Percentiles rank a stretch among this genome's conserved stretches.
phyloP scores from a whole-genome alignment of 2,329 filamentous ascomycete species.

The Botrytis squamosa region DNA sequence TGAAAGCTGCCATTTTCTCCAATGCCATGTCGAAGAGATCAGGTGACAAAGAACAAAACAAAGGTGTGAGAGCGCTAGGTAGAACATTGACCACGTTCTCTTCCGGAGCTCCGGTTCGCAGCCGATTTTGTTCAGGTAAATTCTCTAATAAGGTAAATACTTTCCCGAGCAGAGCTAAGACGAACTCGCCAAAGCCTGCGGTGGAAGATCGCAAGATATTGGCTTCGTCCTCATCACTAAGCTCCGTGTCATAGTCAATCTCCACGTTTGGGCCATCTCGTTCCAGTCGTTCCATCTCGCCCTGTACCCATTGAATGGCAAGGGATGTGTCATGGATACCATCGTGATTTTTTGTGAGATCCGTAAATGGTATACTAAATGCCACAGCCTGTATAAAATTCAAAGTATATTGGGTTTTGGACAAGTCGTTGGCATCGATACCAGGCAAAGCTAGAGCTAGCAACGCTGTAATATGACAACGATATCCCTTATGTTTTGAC shows the following conservation, averaged over 20 bases:
- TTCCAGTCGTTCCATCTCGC: constrained; percentile 92
- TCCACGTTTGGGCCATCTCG: constrained; percentile 79
- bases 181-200: constrained; percentile 88
- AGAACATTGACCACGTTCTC: constrained; percentile 96
- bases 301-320: constrained; percentile 90
- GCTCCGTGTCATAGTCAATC: constrained; percentile 78
- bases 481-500: constrained; percentile 89
- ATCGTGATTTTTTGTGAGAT: constrained; percentile 68
- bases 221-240: constrained; percentile 83
- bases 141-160: constrained; percentile 97
- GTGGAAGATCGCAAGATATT: constrained; percentile 90
- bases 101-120: constrained; percentile 88
- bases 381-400: constrained; percentile 94
- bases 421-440: constrained; percentile 95
- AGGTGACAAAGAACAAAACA: constrained; percentile 87
- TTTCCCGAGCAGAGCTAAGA: constrained; percentile 84
- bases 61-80: constrained; percentile 83
- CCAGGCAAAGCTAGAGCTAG: constrained; percentile 91
- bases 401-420: constrained; percentile 92
- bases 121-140: constrained; percentile 82
- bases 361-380: constrained; percentile 91
- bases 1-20: constrained; percentile 88
- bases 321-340: constrained; percentile 71
- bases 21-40: constrained; percentile 90
- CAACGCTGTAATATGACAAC: constrained; percentile 91